Evolutionary conservation across 2,329 filamentous ascomycete species (phyloP).

Genomic region (Monosporascus sp.): DNA sequence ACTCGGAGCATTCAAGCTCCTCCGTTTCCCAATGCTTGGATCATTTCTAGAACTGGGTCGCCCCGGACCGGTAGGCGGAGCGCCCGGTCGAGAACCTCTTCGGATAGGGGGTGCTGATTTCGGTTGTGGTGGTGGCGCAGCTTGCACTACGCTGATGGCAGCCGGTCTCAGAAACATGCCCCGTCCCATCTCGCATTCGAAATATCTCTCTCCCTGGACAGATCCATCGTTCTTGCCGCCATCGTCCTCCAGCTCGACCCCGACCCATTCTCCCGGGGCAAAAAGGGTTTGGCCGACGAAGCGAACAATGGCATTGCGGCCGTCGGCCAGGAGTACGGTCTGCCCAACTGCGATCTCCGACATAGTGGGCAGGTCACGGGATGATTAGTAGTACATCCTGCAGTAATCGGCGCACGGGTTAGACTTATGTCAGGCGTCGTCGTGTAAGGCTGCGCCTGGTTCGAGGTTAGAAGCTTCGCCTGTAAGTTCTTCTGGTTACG

Average conservation of each 20-base stretch:
- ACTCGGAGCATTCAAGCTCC: conserved; percentile 67
- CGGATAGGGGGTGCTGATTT: conserved; percentile 33
- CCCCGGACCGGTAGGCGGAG: conserved; percentile 21
- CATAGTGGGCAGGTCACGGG: conserved; percentile 35
- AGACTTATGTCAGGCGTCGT: conserved; percentile 8
- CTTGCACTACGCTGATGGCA: conserved; percentile 56
- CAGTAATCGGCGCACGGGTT: conserved; percentile 2
- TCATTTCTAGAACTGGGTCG: conserved; percentile 51
- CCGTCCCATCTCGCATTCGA: conserved; percentile 70
- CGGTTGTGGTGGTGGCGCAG: conserved; percentile 33
- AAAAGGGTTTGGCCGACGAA: conserved; percentile 79
- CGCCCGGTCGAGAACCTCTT: conserved; percentile 31
- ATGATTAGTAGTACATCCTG: conserved; percentile 22
- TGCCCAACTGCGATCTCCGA: conserved; percentile 62
- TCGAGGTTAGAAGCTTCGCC: not conserved
- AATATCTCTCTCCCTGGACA: conserved; percentile 83
- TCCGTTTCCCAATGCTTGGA: conserved; percentile 52
- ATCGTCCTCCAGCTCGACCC: conserved; percentile 77
- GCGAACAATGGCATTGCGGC: conserved; percentile 69
- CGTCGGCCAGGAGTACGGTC: conserved; percentile 72
- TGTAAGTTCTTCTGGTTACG: not conserved
- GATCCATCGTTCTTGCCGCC: conserved; percentile 92
- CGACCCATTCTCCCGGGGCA: conserved; percentile 79
- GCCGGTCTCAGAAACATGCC: conserved; percentile 82
- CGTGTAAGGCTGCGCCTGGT: not conserved